These are phyloP conservation scores for Fusarium avenaceum DNA, from an alignment of 2,329 filamentous ascomycete species.

Conservation along the genomic window DNA sequence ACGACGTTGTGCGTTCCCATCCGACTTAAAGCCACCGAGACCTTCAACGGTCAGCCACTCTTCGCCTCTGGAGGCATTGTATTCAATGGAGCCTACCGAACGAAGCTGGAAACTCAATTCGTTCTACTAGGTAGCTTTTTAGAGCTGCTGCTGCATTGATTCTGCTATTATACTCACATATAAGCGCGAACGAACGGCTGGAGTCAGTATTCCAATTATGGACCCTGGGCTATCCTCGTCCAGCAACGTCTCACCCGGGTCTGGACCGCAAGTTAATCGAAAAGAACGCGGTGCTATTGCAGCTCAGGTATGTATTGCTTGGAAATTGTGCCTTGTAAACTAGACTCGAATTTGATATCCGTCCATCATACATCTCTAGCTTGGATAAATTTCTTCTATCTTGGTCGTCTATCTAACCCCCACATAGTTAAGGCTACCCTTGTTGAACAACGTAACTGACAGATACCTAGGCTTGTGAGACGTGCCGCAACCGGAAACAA, in stretches of 20 bases:
- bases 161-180: constrained; percentile 34
- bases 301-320: constrained; percentile 52
- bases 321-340: neutral
- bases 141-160: constrained; percentile 39
- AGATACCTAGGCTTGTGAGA: constrained; percentile 65
- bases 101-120: constrained; percentile 28
- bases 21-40: constrained; percentile 21
- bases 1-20: constrained; percentile 26
- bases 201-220: constrained; percentile 43
- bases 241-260: constrained; percentile 53
- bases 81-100: constrained; percentile 45
- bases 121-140: constrained; percentile 45
- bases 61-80: constrained; percentile 21
- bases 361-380: neutral
- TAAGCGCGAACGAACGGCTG: constrained; percentile 40
- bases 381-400: neutral
- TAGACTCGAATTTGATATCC: neutral
- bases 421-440: neutral
- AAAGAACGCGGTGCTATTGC: constrained; percentile 58
- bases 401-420: neutral
- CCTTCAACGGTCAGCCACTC: constrained; percentile 30
- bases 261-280: constrained; percentile 52
- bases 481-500: constrained; percentile 71
- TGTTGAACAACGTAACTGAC: constrained; percentile 24
- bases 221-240: constrained; percentile 47